Evolutionary conservation across 2,329 filamentous ascomycete species (phyloP), one percentile per base, ranked within the genome.

Genomic region (Fusarium sp.): DNA sequence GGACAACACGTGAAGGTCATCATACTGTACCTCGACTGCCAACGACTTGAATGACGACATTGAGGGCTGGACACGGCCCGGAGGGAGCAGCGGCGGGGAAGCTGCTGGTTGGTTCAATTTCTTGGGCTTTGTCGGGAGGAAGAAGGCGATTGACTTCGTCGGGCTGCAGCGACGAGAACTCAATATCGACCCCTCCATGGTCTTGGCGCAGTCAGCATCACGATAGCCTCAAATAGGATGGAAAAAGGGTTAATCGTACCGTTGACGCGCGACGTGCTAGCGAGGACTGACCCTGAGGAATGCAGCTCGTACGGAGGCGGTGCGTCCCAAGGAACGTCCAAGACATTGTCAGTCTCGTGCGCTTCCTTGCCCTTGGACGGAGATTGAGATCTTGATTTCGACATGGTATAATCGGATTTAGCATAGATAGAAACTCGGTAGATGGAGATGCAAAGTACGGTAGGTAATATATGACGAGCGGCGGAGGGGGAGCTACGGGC

Each of bases 1-100:
- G 8, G 23, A 12, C 2, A 12, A 3, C 21, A 21, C 4, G 1
- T 10, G 8, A 33, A 10, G 0, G 3, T 19, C 6, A 9, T 18
- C 3, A 18, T 11, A 44, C 12, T 15, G 1, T 54, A 44, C 71
- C 71, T 40, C 71, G 66, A 23, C 60, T 67, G 10, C 71, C 71
- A 9, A 73, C 67, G 6, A 73, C 70, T 21, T 73, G 71, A 6
- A 73, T 73, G 10, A 73, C 60, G 6, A 73, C 46, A 18, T 67
- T 73, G 12, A 60, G 54, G 0, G 19, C 19, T 12, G 60, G 60
- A n/a, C 60, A 59, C 5, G 30, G 38, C 2, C 18, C 25, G 0
- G 25, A 32, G 8, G 52, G 25, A 19, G 12, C 12, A 16, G 46
- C 0, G 4, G 59, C 19, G 16, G 38, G 5, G 8, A 16, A 1